Conservation (phyloP, 306 rosid species). For the Cucumis cinereus region DNA sequence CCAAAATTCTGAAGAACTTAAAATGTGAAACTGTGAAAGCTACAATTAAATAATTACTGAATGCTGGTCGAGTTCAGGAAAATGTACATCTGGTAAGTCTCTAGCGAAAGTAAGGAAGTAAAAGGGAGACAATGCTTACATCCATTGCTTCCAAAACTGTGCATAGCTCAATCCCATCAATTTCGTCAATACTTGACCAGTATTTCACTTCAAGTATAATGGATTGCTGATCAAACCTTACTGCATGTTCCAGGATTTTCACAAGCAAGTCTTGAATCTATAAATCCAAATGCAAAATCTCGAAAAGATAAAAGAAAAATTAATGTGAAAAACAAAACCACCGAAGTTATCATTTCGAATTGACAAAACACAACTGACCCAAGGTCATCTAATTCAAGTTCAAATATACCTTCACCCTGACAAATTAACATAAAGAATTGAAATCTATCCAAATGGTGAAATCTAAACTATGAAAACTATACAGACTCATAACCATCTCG, state of each 20-base stretch:
- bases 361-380: background rate
- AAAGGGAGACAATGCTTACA: conserved; percentile 33
- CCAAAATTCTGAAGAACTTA: background rate
- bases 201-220: conserved; percentile 42
- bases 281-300: conserved; percentile 85
- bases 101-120: background rate
- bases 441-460: background rate
- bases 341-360: background rate
- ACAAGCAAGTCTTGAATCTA: conserved; percentile 87
- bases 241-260: conserved; percentile 65
- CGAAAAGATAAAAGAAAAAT: conserved; percentile 56
- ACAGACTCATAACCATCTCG: background rate
- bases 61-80: background rate
- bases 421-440: background rate
- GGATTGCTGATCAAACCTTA: conserved; percentile 47
- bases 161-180: conserved; percentile 36
- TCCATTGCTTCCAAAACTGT: conserved; percentile 78
- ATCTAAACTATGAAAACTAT: background rate
- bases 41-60: background rate
- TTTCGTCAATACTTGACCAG: conserved; percentile 24
- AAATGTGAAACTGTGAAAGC: background rate
- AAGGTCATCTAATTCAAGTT: background rate
- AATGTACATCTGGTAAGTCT: background rate
- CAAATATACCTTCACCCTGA: background rate
- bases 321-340: background rate